These are phyloP conservation scores for Boletus rubropictus DNA, from an alignment of 768 basidiomycete genomes.

Conservation along the genomic window DNA sequence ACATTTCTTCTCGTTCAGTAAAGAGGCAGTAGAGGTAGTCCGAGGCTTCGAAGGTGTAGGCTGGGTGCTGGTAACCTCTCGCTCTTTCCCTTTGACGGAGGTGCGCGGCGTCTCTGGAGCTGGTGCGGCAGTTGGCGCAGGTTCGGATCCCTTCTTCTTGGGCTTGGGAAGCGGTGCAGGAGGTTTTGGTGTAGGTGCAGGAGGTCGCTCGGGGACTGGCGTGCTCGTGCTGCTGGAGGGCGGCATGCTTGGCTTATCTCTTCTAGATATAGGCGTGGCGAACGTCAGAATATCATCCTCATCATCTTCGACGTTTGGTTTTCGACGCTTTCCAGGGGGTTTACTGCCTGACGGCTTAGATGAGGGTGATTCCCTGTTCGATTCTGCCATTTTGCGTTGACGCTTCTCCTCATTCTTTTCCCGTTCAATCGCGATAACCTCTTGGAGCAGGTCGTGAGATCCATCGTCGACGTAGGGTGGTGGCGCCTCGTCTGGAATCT, in stretches of 20 bases:
- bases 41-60: slow-evolving; percentile 38
- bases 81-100: slow-evolving; percentile 72
- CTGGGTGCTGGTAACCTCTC: slow-evolving; percentile 39
- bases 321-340: slow-evolving; percentile 55
- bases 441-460: slow-evolving; percentile 75
- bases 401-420: slow-evolving; percentile 54
- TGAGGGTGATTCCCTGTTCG: slow-evolving; percentile 33
- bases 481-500: slow-evolving; percentile 44
- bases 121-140: slow-evolving; percentile 15
- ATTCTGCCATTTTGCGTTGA: slow-evolving; percentile 38
- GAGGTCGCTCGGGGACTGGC: slow-evolving; percentile 34
- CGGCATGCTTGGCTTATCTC: slow-evolving; percentile 30
- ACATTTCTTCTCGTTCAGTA: slow-evolving; percentile 81
- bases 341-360: slow-evolving; percentile 35
- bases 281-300: slow-evolving; percentile 57
- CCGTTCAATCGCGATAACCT: slow-evolving; percentile 74
- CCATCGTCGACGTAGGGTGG: slow-evolving; percentile 74
- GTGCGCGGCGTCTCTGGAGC: slow-evolving; percentile 29
- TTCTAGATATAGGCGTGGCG: slow-evolving; percentile 56
- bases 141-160: slow-evolving; percentile 40
- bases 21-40: slow-evolving; percentile 35
- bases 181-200: slow-evolving; percentile 24
- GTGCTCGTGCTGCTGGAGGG: slow-evolving; percentile 37
- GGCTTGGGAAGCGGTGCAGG: slow-evolving; percentile 28
- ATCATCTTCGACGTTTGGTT: slow-evolving; percentile 41